phyloP scores from a whole-genome alignment of 2,329 filamentous ascomycete genomes.

The Xylariales sp. region DNA sequence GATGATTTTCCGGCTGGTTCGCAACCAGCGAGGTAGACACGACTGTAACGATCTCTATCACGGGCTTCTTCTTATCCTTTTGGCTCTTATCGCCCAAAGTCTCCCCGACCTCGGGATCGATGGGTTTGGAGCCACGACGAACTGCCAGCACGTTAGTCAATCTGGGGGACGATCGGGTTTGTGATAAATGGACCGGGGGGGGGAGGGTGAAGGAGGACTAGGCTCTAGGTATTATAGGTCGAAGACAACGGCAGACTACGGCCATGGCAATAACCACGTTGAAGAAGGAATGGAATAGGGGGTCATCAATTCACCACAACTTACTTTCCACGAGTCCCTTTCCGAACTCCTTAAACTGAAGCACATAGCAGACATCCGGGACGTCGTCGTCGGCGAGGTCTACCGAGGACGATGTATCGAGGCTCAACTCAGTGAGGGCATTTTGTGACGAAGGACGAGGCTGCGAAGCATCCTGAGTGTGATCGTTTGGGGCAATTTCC shows the following conservation, averaged over 20 bases:
- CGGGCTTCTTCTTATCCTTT: constrained; percentile 46
- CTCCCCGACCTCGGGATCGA: constrained; percentile 51
- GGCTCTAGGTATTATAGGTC: background rate
- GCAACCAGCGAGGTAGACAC: constrained; percentile 46
- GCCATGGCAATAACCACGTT: background rate
- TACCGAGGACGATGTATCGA: constrained; percentile 14
- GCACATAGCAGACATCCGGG: constrained; percentile 56
- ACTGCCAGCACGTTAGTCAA: constrained; percentile 45
- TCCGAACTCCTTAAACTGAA: constrained; percentile 53
- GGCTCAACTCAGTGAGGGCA: background rate
- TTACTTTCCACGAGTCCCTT: constrained; percentile 53
- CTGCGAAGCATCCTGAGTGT: background rate
- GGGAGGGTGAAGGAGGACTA: background rate
- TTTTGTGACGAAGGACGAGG: background rate
- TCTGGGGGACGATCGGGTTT: background rate
- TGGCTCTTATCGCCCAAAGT: constrained; percentile 40
- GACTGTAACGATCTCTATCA: constrained; percentile 59
- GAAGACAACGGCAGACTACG: background rate
- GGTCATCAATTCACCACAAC: background rate
- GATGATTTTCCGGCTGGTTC: constrained; percentile 36
- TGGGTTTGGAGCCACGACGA: constrained; percentile 54
- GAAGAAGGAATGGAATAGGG: background rate
- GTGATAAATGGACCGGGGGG: background rate
- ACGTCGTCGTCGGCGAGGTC: constrained; percentile 48
- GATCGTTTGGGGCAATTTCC: constrained; percentile 43